Percentiles rank a stretch among this genome's conserved stretches.
Conservation (phyloP, 2,329 filamentous ascomycete species). For the Botrytis hyacinthi region DNA sequence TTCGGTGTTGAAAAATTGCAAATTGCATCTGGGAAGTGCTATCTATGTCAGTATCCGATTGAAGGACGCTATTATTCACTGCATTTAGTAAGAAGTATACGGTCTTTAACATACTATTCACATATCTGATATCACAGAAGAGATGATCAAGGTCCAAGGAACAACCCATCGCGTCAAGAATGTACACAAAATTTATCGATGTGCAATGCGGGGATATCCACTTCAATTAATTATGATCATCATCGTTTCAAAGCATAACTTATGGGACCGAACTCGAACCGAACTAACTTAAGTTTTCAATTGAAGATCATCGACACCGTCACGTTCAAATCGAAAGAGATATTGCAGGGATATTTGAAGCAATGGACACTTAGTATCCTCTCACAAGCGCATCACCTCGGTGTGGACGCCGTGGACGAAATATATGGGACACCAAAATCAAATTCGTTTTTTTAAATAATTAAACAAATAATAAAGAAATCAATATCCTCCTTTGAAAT, state of each 20-base stretch:
- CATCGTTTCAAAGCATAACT: neutral
- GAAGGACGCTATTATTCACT: neutral
- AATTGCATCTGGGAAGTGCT: neutral
- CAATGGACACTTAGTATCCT: neutral
- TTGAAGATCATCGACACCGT: neutral
- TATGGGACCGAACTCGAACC: neutral
- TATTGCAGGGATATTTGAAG: neutral
- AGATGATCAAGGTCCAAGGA: neutral
- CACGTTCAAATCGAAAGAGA: neutral
- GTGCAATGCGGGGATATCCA: neutral
- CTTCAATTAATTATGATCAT: neutral
- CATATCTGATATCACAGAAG: neutral
- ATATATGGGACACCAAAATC: neutral
- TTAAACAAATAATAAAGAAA: neutral
- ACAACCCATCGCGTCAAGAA: neutral
- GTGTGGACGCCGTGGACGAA: neutral
- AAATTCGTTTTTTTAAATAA: neutral
- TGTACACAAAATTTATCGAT: neutral
- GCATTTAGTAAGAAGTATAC: neutral
- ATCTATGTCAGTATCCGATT: neutral
- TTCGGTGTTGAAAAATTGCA: neutral
- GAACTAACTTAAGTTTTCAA: neutral
- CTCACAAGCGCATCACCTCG: neutral
- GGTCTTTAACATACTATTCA: neutral
- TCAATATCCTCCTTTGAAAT: neutral